Evolutionary conservation across 306 rosid species (phyloP), one percentile per base, ranked within the genome.

Genomic region (Leucaena leucocephala): DNA sequence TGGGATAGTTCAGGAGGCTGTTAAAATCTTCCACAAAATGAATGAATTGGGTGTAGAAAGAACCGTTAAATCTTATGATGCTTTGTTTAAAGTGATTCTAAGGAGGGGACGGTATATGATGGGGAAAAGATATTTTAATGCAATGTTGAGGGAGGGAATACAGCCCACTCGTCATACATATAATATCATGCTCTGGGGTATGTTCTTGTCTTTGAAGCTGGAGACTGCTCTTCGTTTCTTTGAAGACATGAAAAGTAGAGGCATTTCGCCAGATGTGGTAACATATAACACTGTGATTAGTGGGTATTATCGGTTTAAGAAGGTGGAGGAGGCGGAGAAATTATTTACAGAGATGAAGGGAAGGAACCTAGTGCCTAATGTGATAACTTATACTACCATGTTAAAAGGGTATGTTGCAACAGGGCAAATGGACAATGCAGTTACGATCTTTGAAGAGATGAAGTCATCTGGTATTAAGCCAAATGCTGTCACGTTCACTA

Each of bases 1-100:
- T 12, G 94, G 97, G 64, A 95, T 92, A 46, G 97, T 95, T 78
- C 98, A 95, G 72, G 98, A 95, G 55, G 65, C 98, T n/a, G 98
- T 92, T 39, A 92, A 90, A 71, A 76, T 87, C 45, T 95, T 95
- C 83, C 87, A 84, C 74, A 93, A 88, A 55, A 87, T 90, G 94
- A 88, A 85, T 80, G 94, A 93, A 13, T 75, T 91, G 76, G 93
- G 97, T 38, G 87, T 87, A n/a, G 76, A 84, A 33, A 84, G 91
- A 44, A 88, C 88, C 16, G 50, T 86, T 2, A 90, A 90, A 17
- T 88, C 91, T 3, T 91, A 95, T 54, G 96, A 92, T 79, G 84
- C 92, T n/a, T 75, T 95, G 55, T 95, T 87, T 71, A 92, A 88
- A 88, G 93, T 89, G 22, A 91, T 95, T 77, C 17, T 95, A 44